Base-by-base conservation (phyloP, 129 eudicot genomes). In the Flaveria ramosissima region DNA sequence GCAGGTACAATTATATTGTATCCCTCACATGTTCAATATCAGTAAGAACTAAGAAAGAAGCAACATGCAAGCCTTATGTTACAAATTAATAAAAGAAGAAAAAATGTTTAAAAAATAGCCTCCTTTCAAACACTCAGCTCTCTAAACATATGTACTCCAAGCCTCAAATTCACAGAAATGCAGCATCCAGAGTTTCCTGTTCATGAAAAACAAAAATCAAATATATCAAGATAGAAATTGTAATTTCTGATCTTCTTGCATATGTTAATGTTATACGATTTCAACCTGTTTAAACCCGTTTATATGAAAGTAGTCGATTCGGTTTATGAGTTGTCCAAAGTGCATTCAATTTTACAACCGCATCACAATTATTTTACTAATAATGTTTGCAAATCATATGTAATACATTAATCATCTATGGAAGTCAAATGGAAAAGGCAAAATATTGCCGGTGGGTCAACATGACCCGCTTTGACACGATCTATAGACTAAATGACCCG, bases 11-110 rank as follows among this genome's bases (percentile, higher is more conserved):
- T 7, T 23, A 6, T 21, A 21, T 21, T 20, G 64, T 21, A 3
- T 59, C 64, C 36, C 64, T 36, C 41, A 59, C 64, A 59, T 59
- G 64, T 23, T 21, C 64, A 59, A 59, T 8, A 55, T 55, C 26
- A 55, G 26, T 20, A 57, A 9, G 30, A 57, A 57, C 32, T 20
- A 57, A 9, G 15, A 57, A 57, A 0, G 3, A 20, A 2, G 12
- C 14, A 13, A 23, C 67, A 59, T 23, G 65, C 32, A 15, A 59
- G 36, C 16, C 6, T 61, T 61, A 3, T 61, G 26, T 23, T 59
- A 21, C 1, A 21, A 21, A 9, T 21, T 20, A 36, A 36, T 36
- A 36, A 36, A 36, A 36, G 41, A 36, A 36, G 7, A 36, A 36
- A 36, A 36, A 36, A 5, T 0, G 41, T 36, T 36, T 36, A 4